Base-by-base conservation (phyloP, 2,329 filamentous ascomycete species). In the Exophiala sp. region DNA sequence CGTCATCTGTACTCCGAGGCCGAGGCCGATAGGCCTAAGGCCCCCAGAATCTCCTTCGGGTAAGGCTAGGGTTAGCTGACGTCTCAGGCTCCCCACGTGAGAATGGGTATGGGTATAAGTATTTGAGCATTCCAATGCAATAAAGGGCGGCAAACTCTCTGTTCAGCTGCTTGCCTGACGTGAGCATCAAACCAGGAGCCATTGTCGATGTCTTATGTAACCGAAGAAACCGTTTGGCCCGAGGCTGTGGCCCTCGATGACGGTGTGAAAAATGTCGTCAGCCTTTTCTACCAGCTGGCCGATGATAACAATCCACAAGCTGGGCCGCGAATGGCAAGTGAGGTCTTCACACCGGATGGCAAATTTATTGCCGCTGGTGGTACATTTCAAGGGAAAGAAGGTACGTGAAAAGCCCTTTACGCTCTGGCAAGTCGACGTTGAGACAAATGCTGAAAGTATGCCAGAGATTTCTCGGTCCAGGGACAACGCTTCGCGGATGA, bases 211-310 rank as follows among this genome's bases (percentile, higher is more conserved):
- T 41, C 43, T 9, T 54, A 54, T 20, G 44, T 48, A 5, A 54
- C 51, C 7, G 33, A 48, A 14, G 44, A 32, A 9, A 54, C 51
- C 11, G 44, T 35, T n/a, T 54, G 45, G 51, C 51, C 51, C 14
- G 24, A 2, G 3, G 24, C 21, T 3, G 4, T 44, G 6, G 12
- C 21, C 2, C 11, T 48, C 2, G 29, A 35, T 18, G 10, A 11
- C 14, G n/a, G 24, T 6, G 44, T 54, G 7, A 54, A 54, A 42
- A n/a, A 18, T 5, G 6, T 54, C 11, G 33, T 54, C 18, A 16
- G 12, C n/a, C 43, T 42, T 10, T 54, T 54, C 20, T 54, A 54
- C 38, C 20, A 8, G 3, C 38, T 54, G 51, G 51, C 51, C 16
- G 51, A 54, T 24, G 33, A 48, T 29, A 54, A 11, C 5, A n/a